Conservation (phyloP, 352 stramenopile genomes). For the Phytopythium montanum region DNA sequence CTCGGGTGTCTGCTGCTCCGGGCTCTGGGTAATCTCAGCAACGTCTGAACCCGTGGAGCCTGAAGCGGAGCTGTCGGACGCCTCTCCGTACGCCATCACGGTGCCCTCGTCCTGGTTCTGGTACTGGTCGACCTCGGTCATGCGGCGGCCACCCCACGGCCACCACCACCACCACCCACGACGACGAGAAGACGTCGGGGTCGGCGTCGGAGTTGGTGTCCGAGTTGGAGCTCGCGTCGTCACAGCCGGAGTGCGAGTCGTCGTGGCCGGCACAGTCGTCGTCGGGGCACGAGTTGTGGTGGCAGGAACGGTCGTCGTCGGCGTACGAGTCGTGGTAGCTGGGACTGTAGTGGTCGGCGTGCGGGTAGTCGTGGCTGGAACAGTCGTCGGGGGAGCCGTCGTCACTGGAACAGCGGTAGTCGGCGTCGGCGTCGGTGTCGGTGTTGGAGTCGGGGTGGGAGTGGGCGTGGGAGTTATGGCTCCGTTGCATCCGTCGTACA, state of each 20-base stretch:
- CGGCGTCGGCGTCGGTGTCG: too few species aligned
- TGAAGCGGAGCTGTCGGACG: neutral
- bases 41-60: neutral
- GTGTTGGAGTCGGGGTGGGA: slow-evolving; percentile 8
- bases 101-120: slow-evolving; percentile 2
- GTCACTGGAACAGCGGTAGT: slow-evolving; percentile 9
- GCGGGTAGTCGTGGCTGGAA: neutral
- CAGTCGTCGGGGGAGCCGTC: slow-evolving; percentile 13
- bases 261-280: slow-evolving; percentile 7
- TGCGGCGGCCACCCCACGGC: neutral
- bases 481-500: slow-evolving; percentile 40
- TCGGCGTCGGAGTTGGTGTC: neutral
- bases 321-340: slow-evolving; percentile 1
- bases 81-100: neutral
- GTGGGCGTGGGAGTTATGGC: slow-evolving; percentile 19
- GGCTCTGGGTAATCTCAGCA: neutral
- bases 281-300: neutral
- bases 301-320: slow-evolving; percentile 5
- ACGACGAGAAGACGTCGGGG: neutral
- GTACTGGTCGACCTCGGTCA: neutral
- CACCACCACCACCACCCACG: slow-evolving; percentile 8
- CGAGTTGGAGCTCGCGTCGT: neutral
- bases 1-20: neutral
- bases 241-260: slow-evolving; percentile 1
- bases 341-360: slow-evolving; percentile 7